Percentiles rank a stretch among this genome's conserved stretches.
Conservation (phyloP, 1,139 yeast genomes). For the Suhomyces chickasaworum region DNA sequence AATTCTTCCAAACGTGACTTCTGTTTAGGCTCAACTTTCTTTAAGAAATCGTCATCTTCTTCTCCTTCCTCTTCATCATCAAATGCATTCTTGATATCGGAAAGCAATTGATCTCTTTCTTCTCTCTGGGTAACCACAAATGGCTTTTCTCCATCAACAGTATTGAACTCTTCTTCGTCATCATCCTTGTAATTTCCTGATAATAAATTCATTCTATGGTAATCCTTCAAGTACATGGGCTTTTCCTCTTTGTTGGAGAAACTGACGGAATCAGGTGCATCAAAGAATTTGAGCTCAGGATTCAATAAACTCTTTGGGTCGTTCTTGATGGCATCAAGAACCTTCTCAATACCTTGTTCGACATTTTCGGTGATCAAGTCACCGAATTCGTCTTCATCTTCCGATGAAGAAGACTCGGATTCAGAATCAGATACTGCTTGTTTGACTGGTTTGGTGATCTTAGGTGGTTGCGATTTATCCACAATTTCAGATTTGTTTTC, state of each 20-base stretch:
- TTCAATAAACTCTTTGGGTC: slow-evolving; percentile 69
- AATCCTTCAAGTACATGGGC: slow-evolving; percentile 88
- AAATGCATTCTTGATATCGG: slow-evolving; percentile 74
- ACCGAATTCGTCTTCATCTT: slow-evolving; percentile 92
- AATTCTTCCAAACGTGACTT: slow-evolving; percentile 20
- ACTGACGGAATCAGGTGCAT: slow-evolving; percentile 50
- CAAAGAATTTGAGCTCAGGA: slow-evolving; percentile 69
- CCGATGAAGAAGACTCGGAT: slow-evolving; percentile 44
- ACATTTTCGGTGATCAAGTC: slow-evolving; percentile 85
- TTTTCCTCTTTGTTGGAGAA: slow-evolving; percentile 50
- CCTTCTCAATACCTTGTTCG: slow-evolving; percentile 75
- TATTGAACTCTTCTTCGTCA: slow-evolving; percentile 52
- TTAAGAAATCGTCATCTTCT: slow-evolving; percentile 55
- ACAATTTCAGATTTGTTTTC: slow-evolving; percentile 2
- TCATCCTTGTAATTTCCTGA: slow-evolving; percentile 58
- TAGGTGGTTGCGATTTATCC: slow-evolving; percentile 7
- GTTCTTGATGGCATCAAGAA: slow-evolving; percentile 65
- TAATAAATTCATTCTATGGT: slow-evolving; percentile 80
- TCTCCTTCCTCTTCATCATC: slow-evolving; percentile 46
- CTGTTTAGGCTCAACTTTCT: slow-evolving; percentile 49
- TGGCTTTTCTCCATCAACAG: slow-evolving; percentile 61
- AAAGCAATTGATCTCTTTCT: slow-evolving; percentile 68
- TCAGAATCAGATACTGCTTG: slow-evolving; percentile 17
- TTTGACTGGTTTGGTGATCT: no score
- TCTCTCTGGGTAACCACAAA: slow-evolving; percentile 75